Evolutionary conservation across 768 basidiomycete species (phyloP).

Genomic region (Suillus alpinus): DNA sequence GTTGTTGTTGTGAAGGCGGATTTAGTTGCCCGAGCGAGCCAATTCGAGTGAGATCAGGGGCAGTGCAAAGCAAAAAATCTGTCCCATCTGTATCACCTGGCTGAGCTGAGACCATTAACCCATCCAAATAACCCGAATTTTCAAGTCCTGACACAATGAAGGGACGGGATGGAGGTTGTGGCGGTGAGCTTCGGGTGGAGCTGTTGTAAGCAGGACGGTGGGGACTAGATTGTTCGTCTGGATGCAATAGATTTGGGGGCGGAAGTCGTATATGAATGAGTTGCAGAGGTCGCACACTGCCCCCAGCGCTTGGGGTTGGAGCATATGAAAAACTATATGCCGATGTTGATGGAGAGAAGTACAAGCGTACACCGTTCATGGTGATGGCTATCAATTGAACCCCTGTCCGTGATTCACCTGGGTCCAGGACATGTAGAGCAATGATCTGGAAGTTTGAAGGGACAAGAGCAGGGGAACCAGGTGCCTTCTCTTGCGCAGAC

Average conservation of each 20-base stretch:
- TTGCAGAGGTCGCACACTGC: slow-evolving; percentile 45
- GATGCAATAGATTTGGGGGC: slow-evolving; percentile 71
- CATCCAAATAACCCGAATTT: slow-evolving; percentile 62
- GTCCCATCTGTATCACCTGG: slow-evolving; percentile 70
- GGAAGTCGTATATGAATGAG: slow-evolving; percentile 80
- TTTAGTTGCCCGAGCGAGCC: slow-evolving; percentile 68
- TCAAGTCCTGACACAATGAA: slow-evolving; percentile 60
- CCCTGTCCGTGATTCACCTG: slow-evolving; percentile 62
- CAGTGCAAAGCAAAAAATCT: slow-evolving; percentile 71
- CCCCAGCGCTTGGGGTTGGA: slow-evolving; percentile 25
- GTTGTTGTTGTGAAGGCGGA: slow-evolving; percentile 34
- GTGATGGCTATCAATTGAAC: slow-evolving; percentile 82
- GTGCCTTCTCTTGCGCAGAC: slow-evolving; percentile 75
- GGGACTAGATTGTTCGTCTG: slow-evolving; percentile 60
- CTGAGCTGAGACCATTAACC: slow-evolving; percentile 69
- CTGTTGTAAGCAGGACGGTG: slow-evolving; percentile 52
- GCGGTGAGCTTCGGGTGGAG: slow-evolving; percentile 38
- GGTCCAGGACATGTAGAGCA: slow-evolving; percentile 65
- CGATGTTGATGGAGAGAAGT: slow-evolving; percentile 61
- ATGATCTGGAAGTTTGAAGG: slow-evolving; percentile 70
- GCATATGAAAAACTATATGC: slow-evolving; percentile 51
- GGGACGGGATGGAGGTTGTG: slow-evolving; percentile 49
- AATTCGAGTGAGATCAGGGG: slow-evolving; percentile 74
- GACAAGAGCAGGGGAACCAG: slow-evolving; percentile 69
- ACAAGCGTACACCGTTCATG: slow-evolving; percentile 78